Conservation (phyloP, 2,329 filamentous ascomycete genomes). For the Diaporthe citrichinensis region DNA sequence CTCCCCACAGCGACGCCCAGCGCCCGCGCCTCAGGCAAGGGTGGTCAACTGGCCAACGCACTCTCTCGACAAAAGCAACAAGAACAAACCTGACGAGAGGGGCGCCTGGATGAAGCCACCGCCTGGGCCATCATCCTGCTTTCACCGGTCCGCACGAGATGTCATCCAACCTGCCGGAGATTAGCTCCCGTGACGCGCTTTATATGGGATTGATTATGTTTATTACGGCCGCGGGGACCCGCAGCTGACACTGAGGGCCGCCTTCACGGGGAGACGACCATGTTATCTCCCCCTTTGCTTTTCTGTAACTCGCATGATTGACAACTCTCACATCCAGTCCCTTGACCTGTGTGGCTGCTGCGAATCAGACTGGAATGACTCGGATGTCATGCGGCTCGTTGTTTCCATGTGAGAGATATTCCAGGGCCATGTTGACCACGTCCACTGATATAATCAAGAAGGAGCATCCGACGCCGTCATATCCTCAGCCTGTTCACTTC, state of each 20-base stretch:
- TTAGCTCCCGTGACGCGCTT: neutral
- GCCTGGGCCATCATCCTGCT: neutral
- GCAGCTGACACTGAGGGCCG: neutral
- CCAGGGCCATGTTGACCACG: neutral
- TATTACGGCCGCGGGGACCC: neutral
- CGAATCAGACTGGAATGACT: neutral
- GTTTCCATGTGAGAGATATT: neutral
- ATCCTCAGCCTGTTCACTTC: neutral
- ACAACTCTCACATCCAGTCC: neutral
- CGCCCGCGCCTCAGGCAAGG: neutral
- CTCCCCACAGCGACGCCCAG: neutral
- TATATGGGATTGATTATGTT: neutral
- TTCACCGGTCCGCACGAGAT: neutral
- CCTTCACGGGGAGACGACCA: neutral
- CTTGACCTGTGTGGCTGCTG: neutral
- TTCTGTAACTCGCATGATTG: neutral
- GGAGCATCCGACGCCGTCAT: neutral
- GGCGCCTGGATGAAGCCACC: neutral
- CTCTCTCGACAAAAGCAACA: constrained; percentile 1
- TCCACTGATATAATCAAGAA: neutral
- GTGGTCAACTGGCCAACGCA: neutral
- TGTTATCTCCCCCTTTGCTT: neutral
- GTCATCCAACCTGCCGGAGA: neutral
- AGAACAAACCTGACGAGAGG: neutral
- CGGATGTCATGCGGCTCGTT: constrained; percentile 7